These are phyloP conservation scores for Suaeda aralocaspica DNA, from an alignment of 148 eudicot genomes.

Conservation along the genomic window DNA sequence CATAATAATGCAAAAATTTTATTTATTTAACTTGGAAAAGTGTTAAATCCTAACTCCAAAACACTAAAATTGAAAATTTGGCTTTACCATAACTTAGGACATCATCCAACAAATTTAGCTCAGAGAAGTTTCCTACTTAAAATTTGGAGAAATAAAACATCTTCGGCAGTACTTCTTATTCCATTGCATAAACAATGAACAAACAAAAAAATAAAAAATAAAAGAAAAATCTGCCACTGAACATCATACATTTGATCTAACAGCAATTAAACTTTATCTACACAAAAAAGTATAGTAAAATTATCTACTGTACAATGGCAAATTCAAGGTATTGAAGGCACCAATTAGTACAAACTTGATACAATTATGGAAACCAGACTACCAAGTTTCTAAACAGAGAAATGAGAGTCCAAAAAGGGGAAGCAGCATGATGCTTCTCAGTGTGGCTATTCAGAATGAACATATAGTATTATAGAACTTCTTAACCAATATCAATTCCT, in stretches of 20 bases:
- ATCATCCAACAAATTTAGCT: too few species aligned
- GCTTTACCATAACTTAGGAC: too few species aligned
- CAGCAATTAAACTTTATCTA: background rate
- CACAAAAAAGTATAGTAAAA: slow-evolving; percentile 7
- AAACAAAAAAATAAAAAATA: too few species aligned
- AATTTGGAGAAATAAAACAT: too few species aligned
- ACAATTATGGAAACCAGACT: background rate
- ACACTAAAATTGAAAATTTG: too few species aligned
- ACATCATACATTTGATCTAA: background rate
- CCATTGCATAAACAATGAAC: too few species aligned
- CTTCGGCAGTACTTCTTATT: too few species aligned
- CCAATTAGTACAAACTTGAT: background rate
- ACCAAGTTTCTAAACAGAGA: slow-evolving; percentile 7
- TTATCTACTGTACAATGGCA: slow-evolving; percentile 23
- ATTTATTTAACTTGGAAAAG: too few species aligned
- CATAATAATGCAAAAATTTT: too few species aligned
- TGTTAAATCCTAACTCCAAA: too few species aligned
- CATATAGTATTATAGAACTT: slow-evolving; percentile 3
- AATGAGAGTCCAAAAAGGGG: background rate
- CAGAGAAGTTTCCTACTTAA: too few species aligned
- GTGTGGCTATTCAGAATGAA: slow-evolving; percentile 1
- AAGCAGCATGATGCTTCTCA: slow-evolving; percentile 3
- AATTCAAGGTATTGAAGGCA: background rate
- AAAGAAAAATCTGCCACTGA: too few species aligned
- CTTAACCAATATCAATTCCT: background rate